Percentiles rank a stretch among this genome's conserved stretches.
phyloP scores from a whole-genome alignment of 495 filamentous ascomycete genomes.

The Evernia prunastri region DNA sequence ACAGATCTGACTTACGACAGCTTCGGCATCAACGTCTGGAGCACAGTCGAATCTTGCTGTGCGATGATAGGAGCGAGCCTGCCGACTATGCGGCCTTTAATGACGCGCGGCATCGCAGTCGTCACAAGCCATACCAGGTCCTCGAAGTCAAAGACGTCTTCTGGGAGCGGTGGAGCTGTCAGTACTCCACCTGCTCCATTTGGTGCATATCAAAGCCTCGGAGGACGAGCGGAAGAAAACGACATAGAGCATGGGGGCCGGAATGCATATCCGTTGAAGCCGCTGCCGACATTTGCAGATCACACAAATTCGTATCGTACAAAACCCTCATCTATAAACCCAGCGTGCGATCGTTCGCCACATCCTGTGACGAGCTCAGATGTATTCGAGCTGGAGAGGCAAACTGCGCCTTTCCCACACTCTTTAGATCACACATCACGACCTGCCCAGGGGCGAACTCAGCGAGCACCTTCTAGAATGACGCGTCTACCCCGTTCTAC shows the following conservation, averaged over 20 bases:
- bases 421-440: neutral
- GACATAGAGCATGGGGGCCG: neutral
- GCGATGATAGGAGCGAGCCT: conserved; percentile 53
- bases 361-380: neutral
- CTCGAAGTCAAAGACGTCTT: neutral
- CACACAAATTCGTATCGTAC: neutral
- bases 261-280: neutral
- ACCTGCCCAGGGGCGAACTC: neutral
- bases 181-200: neutral
- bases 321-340: neutral
- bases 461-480: neutral
- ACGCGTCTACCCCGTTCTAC: neutral
- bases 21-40: conserved; percentile 52
- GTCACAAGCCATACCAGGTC: neutral
- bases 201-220: neutral
- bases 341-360: neutral
- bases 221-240: neutral
- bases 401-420: neutral
- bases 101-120: conserved; percentile 29
- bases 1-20: conserved; percentile 41
- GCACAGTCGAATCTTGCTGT: conserved; percentile 50
- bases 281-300: neutral
- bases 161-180: neutral
- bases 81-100: conserved; percentile 49
- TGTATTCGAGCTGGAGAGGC: neutral